Evolutionary conservation across 148 eudicot species (phyloP), one percentile per base, ranked within the genome.

Genomic region (Rhododendron ovatum): DNA sequence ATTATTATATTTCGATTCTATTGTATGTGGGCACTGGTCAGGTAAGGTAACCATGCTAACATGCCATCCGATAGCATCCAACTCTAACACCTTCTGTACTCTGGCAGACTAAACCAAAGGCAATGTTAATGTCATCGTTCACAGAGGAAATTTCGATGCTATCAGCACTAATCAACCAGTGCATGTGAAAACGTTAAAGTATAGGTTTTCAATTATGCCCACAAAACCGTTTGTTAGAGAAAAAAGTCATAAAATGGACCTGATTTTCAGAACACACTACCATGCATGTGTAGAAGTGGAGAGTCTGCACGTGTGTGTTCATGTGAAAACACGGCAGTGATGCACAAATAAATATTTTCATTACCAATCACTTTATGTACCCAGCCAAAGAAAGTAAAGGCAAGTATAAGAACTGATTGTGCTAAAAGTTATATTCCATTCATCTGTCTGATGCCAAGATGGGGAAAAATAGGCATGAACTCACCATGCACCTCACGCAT

Each of bases 401-500:
- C 65, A 18, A 37, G 1, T 17, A 82, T 41, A 57, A 82, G 3
- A 82, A 41, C 28, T 11, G n/a, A 35, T 57, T 57, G 48, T 35
- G 30, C 47, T 4, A 35, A 14, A 13, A 30, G 37, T 71, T 5
- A 14, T 37, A 82, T 48, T 51, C 86, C 81, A 3, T 17, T 28
- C 17, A 18, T 30, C 8, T 79, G 22, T 71, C 1, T 30, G 51
- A 45, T 28, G 57, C 28, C 80, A 8, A n/a, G 45, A 24, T 28
- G 24, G 59, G 81, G 15, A 80, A 53, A 17, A 75, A 73, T 24
- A 89, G 24, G n/a, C 35, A 50, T 26, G 53, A 47, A 90, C 91
- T 55, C 79, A 96, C 99, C 92, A 79, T 93, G 94, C 50, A 96
- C 93, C 33, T 94, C 94, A 78, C 95, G 95, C 95, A 95, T 93